Base-by-base conservation (phyloP, 202 grass and related monocot genomes). In the Eragrostis tef region DNA sequence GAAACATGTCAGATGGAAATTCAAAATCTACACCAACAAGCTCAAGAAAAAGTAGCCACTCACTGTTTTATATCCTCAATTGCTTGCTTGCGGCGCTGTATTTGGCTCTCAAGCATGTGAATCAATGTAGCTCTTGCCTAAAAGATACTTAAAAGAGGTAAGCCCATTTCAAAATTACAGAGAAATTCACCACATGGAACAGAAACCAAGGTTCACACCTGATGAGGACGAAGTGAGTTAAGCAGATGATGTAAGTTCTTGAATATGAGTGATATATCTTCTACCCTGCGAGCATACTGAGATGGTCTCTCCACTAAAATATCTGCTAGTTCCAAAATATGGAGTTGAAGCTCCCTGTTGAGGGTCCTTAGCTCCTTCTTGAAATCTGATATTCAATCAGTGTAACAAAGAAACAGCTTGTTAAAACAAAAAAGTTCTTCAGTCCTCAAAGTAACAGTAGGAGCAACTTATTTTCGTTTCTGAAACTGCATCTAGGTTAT, bases 241-340 rank as follows among this genome's bases (percentile, higher is more conserved):
- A 90, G 90, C 80, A 93, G 80, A 86, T 94, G 94, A 27, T 98
- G 92, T 27, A 93, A 79, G 73, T 98, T 98, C 75, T 90, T 87
- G 88, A 94, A 93, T 79, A 94, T 98, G 20, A 98, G 90, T 6
- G 92, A 94, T 56, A 98, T 91, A 31, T 94, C 95, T 81, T 98
- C 95, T 3, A 98, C 88, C 79, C 92, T 93, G 47, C 87, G 85
- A 78, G 95, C 88, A 89, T 90, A 93, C 83, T 98, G 92, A 81
- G 95, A 95, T 25, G 90, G 92, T 52, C 95, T 90, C 83, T 98
- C 92, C 71, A 98, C 86, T 73, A 94, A 78, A 83, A 98, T 90
- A 88, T 93, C 92, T 73, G 95, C 95, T 77, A 98, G 67, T 83
- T 94, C 95, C 85, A 95, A 73, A 78, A 98, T 93, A 87, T 98